These are phyloP conservation scores for Fusarium pininemorale DNA, from an alignment of 2,329 filamentous ascomycete genomes.

Conservation along the genomic window DNA sequence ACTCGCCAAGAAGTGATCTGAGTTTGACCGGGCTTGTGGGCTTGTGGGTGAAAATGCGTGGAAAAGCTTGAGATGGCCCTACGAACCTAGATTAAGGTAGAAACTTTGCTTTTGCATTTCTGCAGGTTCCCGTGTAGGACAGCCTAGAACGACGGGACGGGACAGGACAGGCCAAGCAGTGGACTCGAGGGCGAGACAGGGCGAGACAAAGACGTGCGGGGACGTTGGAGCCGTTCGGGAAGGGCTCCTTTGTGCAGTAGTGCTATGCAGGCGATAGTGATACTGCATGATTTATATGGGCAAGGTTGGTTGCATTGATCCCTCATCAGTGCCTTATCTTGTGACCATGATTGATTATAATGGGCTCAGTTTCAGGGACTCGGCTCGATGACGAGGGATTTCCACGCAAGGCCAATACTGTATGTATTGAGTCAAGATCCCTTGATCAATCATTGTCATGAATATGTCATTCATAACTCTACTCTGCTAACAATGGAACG, in stretches of 20 bases:
- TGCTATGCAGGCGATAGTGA: conserved; percentile 23
- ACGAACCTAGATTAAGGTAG: neutral
- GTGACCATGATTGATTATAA: neutral
- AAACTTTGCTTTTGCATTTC: conserved; percentile 17
- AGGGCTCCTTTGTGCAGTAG: conserved; percentile 9
- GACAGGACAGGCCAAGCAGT: neutral
- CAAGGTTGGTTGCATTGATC: conserved; percentile 5
- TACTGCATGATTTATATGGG: conserved; percentile 30
- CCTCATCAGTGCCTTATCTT: neutral
- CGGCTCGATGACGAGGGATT: neutral
- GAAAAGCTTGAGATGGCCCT: conserved; percentile 19
- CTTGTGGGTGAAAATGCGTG: conserved; percentile 19
- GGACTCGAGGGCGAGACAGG: neutral
- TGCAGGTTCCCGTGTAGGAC: conserved; percentile 30
- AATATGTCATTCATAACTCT: neutral
- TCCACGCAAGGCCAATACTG: neutral
- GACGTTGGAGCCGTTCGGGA: conserved; percentile 19
- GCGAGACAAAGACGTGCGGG: neutral
- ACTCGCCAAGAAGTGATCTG: conserved; percentile 13
- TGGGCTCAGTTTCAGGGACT: conserved; percentile 3
- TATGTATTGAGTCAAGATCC: neutral
- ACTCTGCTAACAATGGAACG: neutral
- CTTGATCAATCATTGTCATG: conserved; percentile 2
- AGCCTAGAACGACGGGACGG: neutral
- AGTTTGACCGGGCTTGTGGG: conserved; percentile 18